Base-by-base conservation (phyloP, 345 rosid species). In the Eucalyptus cladocalyx region DNA sequence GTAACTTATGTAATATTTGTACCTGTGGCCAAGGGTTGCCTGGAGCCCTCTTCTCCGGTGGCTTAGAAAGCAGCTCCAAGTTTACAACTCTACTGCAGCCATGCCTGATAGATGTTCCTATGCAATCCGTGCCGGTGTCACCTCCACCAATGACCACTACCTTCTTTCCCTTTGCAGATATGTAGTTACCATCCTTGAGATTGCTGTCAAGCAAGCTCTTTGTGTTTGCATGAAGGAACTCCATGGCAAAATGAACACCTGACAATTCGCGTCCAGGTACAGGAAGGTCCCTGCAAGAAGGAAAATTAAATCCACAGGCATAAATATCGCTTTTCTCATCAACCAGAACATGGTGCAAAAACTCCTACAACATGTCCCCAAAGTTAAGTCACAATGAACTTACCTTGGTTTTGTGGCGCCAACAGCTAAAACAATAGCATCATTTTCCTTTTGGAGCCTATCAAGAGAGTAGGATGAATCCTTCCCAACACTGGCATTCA, bases 1-100 rank as follows among this genome's bases (percentile, higher is more conserved):
- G 87, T 45, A 72, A 72, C 81, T 19, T 19, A 88, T 24, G 19
- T 49, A 54, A 28, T 85, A 23, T 49, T 58, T 89, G 87, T 88
- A 98, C 99, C 99, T 98, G 99, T 53, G 99, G 99, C 99, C 99
- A 98, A n/a, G 99, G 99, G 94, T 98, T 98, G 91, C 99, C 99
- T 37, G 98, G 95, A 88, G 98, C 99, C 93, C 99, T 95, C 9
- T 92, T 91, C 90, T 53, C 87, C 28, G 99, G 99, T 54, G 99
- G 99, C 93, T 95, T 95, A 62, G 99, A 97, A 87, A 97, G 97
- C 89, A 98, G 99, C 94, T 98, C 99, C 13, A 98, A 93, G 91
- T 98, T 98, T 51, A 96, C 94, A 4, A 98, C 26, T 89, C 91
- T 93, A 89, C 85, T 94, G 91, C 99, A 98, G 48, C 99, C 99